phyloP scores from a whole-genome alignment of 495 filamentous ascomycete genomes.

The Aspergillus incahuasiensis region DNA sequence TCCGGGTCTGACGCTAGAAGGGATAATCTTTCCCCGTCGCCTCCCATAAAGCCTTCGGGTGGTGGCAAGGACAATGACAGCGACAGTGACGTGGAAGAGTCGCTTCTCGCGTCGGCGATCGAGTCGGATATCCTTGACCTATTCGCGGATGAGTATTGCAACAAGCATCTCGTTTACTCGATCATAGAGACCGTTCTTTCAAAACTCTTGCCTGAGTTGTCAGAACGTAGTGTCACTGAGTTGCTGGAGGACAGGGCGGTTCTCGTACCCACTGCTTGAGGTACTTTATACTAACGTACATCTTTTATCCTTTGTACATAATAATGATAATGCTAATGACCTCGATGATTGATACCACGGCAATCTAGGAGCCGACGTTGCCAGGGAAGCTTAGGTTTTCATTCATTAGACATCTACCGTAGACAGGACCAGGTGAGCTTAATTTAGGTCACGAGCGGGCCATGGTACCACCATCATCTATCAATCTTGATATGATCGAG shows the following conservation, averaged over 20 bases:
- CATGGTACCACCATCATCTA: no score
- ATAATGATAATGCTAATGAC: not conserved
- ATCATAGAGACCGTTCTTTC: slow-evolving; percentile 74
- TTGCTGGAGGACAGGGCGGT: slow-evolving; percentile 68
- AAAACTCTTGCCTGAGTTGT: slow-evolving; percentile 77
- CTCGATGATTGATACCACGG: not conserved
- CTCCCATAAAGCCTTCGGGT: not conserved
- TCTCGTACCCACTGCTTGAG: slow-evolving; percentile 13
- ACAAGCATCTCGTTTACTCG: slow-evolving; percentile 80
- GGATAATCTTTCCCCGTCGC: not conserved
- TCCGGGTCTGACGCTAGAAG: not conserved
- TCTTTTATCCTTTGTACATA: not conserved
- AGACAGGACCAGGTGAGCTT: no score
- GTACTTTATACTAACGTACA: not conserved
- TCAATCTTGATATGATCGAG: no score
- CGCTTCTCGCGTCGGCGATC: slow-evolving; percentile 39
- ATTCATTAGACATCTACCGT: no score
- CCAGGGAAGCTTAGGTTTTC: no score
- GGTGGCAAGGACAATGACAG: not conserved
- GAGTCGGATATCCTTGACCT: slow-evolving; percentile 59
- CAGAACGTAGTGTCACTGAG: slow-evolving; percentile 65
- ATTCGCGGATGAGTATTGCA: slow-evolving; percentile 77
- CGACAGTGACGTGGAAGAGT: slow-evolving; percentile 21
- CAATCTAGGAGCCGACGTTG: no score
- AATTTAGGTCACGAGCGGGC: no score